Conservation (phyloP, 2,329 filamentous ascomycete genomes). For the Pseudogymnoascus sp. region DNA sequence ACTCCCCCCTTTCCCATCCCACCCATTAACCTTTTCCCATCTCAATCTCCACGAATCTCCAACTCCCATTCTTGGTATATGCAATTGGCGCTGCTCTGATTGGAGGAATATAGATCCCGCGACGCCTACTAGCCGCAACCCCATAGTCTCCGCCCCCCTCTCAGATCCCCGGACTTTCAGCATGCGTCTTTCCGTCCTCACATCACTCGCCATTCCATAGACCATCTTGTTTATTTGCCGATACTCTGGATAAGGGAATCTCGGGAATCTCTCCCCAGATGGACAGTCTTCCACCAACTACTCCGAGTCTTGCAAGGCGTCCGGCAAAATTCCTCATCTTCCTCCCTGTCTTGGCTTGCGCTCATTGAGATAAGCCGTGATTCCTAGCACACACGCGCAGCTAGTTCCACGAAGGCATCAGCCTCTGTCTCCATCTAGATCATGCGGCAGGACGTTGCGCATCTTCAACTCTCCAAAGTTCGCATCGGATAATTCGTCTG, state of each 20-base stretch:
- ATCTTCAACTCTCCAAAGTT: background rate
- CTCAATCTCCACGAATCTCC: background rate
- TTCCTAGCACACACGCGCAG: background rate
- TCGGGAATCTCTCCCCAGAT: slow-evolving; percentile 1
- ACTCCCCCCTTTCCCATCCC: background rate
- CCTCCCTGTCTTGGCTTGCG: background rate
- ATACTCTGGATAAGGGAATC: background rate
- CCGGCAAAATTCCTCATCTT: slow-evolving; percentile 3
- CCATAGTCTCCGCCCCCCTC: background rate
- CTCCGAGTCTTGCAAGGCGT: background rate
- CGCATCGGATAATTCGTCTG: slow-evolving; percentile 3
- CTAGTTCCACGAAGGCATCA: background rate
- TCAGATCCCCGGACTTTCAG: slow-evolving; percentile 1
- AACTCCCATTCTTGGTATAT: background rate
- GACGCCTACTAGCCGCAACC: slow-evolving; percentile 1
- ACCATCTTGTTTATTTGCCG: background rate
- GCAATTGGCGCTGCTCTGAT: background rate
- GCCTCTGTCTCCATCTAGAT: background rate
- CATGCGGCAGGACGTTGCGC: slow-evolving; percentile 2
- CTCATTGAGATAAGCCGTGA: slow-evolving; percentile 1
- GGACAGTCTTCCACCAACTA: slow-evolving; percentile 8
- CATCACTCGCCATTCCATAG: background rate
- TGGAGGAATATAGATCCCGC: background rate
- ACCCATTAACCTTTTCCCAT: background rate
- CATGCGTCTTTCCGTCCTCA: background rate